Base-by-base conservation (phyloP, 495 filamentous ascomycete genomes). In the Aspergillus steynii region DNA sequence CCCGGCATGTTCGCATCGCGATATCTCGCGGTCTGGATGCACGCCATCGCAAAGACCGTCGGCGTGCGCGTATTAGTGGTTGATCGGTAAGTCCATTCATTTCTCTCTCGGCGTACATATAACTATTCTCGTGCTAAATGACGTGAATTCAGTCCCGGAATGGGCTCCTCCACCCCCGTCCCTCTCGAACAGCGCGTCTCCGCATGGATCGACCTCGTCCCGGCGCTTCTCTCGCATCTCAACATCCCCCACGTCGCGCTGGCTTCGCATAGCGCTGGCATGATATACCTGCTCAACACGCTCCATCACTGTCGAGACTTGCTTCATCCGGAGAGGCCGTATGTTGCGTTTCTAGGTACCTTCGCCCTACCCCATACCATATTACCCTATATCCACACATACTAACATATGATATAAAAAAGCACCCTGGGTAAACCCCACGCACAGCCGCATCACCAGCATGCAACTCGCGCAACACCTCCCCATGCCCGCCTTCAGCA, bases 391-490 rank as follows among this genome's bases (percentile, higher is more conserved):
- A 10, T 42, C 1, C 4, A 4, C 10, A 12, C 5, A 7, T 34
- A 34, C 31, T 34, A 34, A 34, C 31, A 9, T 7, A 9, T 7
- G 5, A 34, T 7, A 1, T 4, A 42, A 42, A 8, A 42, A 37
- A 78, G 75, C 73, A 4, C 82, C 82, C 1, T 83, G 78, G 77
- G 77, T 83, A 29, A 69, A 80, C 56, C 70, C 72, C 49, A 68
- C 74, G 0, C 73, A 79, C 61, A 75, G 78, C 0, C 62, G 65
- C 28, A 63, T 73, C 9, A 68, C 67, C 7, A 20, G 53, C 4
- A 62, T 70, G 71, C 68, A 71, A 61, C 52, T 66, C 6, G 66
- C 66, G 5, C 67, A 70, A 34, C 71, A 66, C 31, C 53, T 75
- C 4, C 72, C 71, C 2, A 54, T 58, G 4, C 65, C 62, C 47